These are phyloP conservation scores for Fusarium staphyleae DNA, from an alignment of 2,329 filamentous ascomycete genomes.

Conservation along the genomic window DNA sequence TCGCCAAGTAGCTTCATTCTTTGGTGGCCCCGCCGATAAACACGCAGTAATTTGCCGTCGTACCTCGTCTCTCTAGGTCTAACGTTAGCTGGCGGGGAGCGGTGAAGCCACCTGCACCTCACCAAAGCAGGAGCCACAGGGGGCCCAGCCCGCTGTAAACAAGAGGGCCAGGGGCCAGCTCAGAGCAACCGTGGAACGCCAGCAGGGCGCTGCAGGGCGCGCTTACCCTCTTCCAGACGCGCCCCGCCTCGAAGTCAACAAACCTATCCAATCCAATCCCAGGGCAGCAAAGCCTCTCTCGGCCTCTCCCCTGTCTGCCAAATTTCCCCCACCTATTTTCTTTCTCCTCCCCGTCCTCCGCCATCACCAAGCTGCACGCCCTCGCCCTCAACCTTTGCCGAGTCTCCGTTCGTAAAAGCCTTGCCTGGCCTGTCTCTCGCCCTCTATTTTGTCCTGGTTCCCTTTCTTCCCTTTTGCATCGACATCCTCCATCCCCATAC, in stretches of 20 bases:
- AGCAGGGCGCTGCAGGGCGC: conserved; percentile 41
- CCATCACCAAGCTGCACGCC: conserved; percentile 41
- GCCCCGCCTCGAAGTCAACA: conserved; percentile 50
- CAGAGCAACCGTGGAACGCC: conserved; percentile 20
- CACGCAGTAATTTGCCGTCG: conserved; percentile 7
- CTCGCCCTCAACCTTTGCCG: conserved; percentile 40
- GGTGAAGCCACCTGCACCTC: conserved; percentile 33
- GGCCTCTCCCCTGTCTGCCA: conserved; percentile 49
- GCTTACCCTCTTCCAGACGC: conserved; percentile 47
- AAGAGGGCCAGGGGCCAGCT: conserved; percentile 30
- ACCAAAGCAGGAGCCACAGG: conserved; percentile 5
- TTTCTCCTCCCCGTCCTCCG: conserved; percentile 41
- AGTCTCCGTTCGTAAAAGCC: conserved; percentile 42
- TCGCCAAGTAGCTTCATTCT: not conserved
- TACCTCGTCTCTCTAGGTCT: conserved; percentile 17
- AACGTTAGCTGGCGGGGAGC: too few species aligned
- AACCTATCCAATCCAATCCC: conserved; percentile 41
- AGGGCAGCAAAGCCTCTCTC: conserved; percentile 43
- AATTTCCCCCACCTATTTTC: conserved; percentile 58
- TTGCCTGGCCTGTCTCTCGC: conserved; percentile 37
- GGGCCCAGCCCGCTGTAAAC: conserved; percentile 11
- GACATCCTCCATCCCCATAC: conserved; percentile 40
- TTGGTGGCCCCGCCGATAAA: conserved; percentile 5
- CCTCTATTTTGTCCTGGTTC: conserved; percentile 36
- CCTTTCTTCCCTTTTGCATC: conserved; percentile 46